Percentiles rank a stretch among this genome's conserved stretches.
Conservation (phyloP, 1,284 basidiomycete genomes). For the Coriolopsis trogii region DNA sequence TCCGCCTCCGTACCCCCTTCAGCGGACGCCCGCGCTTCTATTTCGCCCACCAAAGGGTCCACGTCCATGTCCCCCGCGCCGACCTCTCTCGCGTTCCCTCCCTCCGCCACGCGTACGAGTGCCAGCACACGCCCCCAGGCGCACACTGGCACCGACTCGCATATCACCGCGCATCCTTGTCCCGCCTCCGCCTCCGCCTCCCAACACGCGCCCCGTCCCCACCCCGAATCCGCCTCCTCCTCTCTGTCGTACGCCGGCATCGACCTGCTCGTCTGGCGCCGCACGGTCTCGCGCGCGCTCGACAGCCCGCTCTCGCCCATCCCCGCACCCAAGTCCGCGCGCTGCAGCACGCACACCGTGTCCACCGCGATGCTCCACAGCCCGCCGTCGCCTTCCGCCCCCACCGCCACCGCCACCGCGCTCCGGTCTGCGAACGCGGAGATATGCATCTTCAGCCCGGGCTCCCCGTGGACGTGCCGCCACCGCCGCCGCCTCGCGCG, state of each 20-base stretch:
- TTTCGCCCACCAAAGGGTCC: slow-evolving; percentile 5
- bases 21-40: slow-evolving; percentile 4
- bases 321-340: slow-evolving; percentile 7
- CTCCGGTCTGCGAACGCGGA: neutral
- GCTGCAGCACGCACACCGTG: neutral
- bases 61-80: slow-evolving; percentile 12
- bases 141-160: neutral
- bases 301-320: slow-evolving; percentile 11
- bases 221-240: neutral
- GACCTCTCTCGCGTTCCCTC: slow-evolving; percentile 17
- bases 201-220: too few species aligned
- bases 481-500: slow-evolving; percentile 21
- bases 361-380: neutral
- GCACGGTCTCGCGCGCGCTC: slow-evolving; percentile 5
- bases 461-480: slow-evolving; percentile 1
- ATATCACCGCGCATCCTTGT: neutral
- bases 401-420: too few species aligned
- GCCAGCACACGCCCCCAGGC: slow-evolving; percentile 1
- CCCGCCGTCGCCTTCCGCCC: too few species aligned
- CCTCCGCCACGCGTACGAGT: slow-evolving; percentile 1
- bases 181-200: too few species aligned
- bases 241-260: neutral
- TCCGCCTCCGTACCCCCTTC: slow-evolving; percentile 9
- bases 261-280: slow-evolving; percentile 10
- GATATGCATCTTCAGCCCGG: slow-evolving; percentile 7